phyloP scores from a whole-genome alignment of 1,139 yeast species.

The Kodamaea fungicola region DNA sequence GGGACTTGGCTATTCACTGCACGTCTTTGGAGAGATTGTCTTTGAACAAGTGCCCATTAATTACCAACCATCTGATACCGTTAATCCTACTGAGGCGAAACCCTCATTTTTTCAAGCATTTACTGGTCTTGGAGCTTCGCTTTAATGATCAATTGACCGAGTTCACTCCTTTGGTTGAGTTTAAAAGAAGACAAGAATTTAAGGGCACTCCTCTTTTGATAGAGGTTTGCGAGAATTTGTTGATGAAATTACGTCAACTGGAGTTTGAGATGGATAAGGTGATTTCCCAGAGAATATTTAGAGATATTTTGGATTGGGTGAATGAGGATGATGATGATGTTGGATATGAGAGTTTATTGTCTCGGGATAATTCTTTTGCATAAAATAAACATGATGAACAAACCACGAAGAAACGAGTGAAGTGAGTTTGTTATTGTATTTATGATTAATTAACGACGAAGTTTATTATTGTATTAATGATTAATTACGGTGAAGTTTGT shows the following conservation, averaged over 20 bases:
- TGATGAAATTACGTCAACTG: constrained; percentile 55
- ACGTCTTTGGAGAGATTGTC: constrained; percentile 68
- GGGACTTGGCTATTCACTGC: constrained; percentile 71
- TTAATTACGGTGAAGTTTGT: no score
- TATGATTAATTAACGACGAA: no score
- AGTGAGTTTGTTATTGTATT: no score
- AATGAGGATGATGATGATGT: constrained; percentile 42
- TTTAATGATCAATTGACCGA: constrained; percentile 56
- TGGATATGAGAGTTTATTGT: constrained; percentile 15
- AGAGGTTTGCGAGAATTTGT: constrained; percentile 74
- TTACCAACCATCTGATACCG: constrained; percentile 70
- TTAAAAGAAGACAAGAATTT: constrained; percentile 58
- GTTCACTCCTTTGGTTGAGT: constrained; percentile 62
- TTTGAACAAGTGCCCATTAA: constrained; percentile 65
- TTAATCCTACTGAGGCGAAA: constrained; percentile 36
- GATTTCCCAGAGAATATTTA: constrained; percentile 49
- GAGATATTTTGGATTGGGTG: constrained; percentile 59
- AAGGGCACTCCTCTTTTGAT: constrained; percentile 55
- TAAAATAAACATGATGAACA: no score
- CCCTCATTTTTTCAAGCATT: constrained; percentile 43
- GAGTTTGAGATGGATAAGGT: constrained; percentile 58
- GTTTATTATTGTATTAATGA: no score
- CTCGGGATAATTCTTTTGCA: no score
- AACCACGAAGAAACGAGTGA: no score
- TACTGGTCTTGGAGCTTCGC: constrained; percentile 77